phyloP scores from a whole-genome alignment of 768 basidiomycete species.

The Ramaria rubella region DNA sequence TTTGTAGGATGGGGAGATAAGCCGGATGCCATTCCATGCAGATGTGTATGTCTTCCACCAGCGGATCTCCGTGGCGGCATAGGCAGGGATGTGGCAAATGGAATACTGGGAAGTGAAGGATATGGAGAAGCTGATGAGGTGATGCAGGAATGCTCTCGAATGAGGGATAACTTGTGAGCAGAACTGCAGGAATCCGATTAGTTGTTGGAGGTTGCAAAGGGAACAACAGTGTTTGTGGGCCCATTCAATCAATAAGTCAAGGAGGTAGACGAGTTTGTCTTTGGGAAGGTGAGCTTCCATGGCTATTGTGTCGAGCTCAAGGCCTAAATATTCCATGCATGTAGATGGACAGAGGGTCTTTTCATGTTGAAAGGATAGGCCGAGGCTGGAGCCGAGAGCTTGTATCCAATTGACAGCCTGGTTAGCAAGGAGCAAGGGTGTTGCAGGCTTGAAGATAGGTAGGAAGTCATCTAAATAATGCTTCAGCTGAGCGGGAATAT shows the following conservation, averaged over 20 bases:
- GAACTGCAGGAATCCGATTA: conserved; percentile 31
- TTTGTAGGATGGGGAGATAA: conserved; percentile 3
- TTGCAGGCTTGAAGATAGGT: no score
- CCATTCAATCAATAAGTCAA: conserved; percentile 20
- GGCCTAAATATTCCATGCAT: no score
- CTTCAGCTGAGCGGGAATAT: no score
- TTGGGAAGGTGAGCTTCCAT: conserved; percentile 33
- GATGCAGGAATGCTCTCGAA: conserved; percentile 23
- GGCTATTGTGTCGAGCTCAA: conserved; percentile 13
- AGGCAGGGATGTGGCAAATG: no score
- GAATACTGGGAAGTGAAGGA: no score
- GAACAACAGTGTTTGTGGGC: conserved; percentile 12
- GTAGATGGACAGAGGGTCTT: no score
- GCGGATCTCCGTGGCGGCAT: conserved; percentile 23
- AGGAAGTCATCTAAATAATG: no score
- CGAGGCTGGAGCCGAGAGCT: conserved; percentile 22
- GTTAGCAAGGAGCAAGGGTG: neutral
- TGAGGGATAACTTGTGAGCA: conserved; percentile 28
- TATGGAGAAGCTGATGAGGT: conserved; percentile 24
- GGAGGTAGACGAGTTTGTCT: conserved; percentile 19
- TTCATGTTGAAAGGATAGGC: conserved; percentile 29
- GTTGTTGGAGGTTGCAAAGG: conserved; percentile 26
- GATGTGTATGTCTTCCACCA: conserved; percentile 32
- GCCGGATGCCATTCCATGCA: conserved; percentile 21
- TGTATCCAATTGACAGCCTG: conserved; percentile 27